Evolutionary conservation across 2,329 filamentous ascomycete species (phyloP).

Genomic region (Scedosporium minutisporum): DNA sequence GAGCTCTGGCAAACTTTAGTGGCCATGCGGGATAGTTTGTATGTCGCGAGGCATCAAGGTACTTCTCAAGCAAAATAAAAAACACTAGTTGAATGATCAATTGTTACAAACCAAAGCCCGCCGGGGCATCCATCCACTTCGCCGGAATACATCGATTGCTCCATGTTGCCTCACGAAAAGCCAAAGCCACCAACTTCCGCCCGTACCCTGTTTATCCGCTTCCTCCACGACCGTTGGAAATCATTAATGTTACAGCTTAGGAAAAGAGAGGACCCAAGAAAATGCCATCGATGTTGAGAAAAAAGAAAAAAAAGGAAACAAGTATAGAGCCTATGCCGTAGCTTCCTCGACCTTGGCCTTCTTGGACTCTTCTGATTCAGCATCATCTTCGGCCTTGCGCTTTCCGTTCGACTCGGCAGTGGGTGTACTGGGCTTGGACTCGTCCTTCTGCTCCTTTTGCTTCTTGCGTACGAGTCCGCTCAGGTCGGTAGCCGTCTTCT

Average conservation of each 20-base stretch:
- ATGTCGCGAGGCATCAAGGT: background rate
- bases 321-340: background rate
- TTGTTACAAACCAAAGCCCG: background rate
- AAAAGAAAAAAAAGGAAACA: background rate
- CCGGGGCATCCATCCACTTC: background rate
- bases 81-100: background rate
- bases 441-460: constrained; percentile 34
- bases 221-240: background rate
- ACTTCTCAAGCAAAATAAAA: background rate
- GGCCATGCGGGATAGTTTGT: background rate
- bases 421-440: constrained; percentile 17
- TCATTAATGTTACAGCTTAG: background rate
- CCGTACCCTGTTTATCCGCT: background rate
- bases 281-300: background rate
- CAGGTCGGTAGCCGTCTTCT: constrained; percentile 64
- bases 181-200: background rate
- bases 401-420: constrained; percentile 31
- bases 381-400: constrained; percentile 41
- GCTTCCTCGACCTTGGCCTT: constrained; percentile 24
- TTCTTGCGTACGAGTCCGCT: constrained; percentile 65
- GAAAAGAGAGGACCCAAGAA: background rate
- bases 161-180: background rate
- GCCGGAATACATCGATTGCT: background rate
- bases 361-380: constrained; percentile 21
- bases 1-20: background rate